These are phyloP conservation scores for Rhynchosporium agropyri DNA, from an alignment of 2,329 filamentous ascomycete genomes.

Conservation along the genomic window DNA sequence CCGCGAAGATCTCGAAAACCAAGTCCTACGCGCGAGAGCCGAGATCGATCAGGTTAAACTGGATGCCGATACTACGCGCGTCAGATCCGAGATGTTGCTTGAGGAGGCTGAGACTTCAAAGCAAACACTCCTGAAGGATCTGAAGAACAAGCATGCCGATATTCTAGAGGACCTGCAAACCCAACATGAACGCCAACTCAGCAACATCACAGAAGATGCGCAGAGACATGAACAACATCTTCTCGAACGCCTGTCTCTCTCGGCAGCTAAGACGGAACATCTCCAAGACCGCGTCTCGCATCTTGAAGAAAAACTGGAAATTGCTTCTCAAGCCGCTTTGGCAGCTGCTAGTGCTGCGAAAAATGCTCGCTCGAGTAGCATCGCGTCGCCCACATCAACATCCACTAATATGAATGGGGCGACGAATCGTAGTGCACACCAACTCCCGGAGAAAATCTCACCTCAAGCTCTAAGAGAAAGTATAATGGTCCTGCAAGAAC, in stretches of 20 bases:
- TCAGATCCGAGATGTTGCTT: conserved; percentile 79
- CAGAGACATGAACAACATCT: conserved; percentile 79
- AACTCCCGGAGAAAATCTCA: conserved; percentile 82
- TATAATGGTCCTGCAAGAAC: conserved; percentile 94
- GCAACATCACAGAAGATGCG: conserved; percentile 77
- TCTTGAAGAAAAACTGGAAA: conserved; percentile 87
- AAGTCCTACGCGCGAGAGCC: conserved; percentile 69
- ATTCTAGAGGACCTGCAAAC: conserved; percentile 74
- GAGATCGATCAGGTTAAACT: conserved; percentile 78
- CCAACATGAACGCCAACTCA: conserved; percentile 73
- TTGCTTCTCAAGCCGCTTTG: conserved; percentile 79
- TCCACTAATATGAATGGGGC: conserved; percentile 43
- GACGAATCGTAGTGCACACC: conserved; percentile 37
- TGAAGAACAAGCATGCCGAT: conserved; percentile 63
- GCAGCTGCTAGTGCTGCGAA: conserved; percentile 44
- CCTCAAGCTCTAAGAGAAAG: conserved; percentile 94
- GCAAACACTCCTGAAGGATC: conserved; percentile 55
- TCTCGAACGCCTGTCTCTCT: conserved; percentile 77
- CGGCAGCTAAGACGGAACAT: conserved; percentile 81
- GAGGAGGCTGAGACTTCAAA: conserved; percentile 77
- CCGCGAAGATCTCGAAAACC: conserved; percentile 78
- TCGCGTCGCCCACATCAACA: conserved; percentile 26
- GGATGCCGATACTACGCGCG: conserved; percentile 79
- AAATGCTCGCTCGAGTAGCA: conserved; percentile 40
- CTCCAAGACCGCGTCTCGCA: conserved; percentile 83